Conservation (phyloP, 345 rosid species). For the Ceriops decandra region DNA sequence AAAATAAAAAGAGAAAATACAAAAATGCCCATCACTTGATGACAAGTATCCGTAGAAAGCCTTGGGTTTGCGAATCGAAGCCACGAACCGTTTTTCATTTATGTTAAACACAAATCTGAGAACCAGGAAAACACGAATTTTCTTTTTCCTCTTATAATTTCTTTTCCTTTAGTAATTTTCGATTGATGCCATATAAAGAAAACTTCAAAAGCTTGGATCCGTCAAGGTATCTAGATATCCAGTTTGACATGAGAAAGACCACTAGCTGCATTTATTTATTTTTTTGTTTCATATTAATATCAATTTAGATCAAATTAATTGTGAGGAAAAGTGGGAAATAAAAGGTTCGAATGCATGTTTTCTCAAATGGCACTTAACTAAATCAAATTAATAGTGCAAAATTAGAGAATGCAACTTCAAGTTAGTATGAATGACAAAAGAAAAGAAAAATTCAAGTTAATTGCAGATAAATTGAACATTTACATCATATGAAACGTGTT, state of each 20-base stretch:
- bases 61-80: neutral
- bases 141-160: constrained; percentile 1
- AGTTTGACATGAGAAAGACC: constrained; percentile 2
- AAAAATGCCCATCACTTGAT: too few species aligned
- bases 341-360: too few species aligned
- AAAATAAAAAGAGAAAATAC: neutral
- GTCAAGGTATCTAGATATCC: constrained; percentile 2
- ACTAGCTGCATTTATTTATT: too few species aligned
- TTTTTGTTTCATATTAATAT: too few species aligned
- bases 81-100: constrained; percentile 1
- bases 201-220: constrained; percentile 12
- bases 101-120: neutral
- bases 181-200: constrained; percentile 7
- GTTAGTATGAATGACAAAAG: neutral
- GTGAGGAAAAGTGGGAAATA: too few species aligned
- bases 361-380: too few species aligned
- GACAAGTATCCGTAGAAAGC: too few species aligned
- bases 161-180: neutral
- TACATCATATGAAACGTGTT: too few species aligned
- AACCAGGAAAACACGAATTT: neutral
- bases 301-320: too few species aligned
- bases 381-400: too few species aligned
- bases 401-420: too few species aligned
- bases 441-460: neutral
- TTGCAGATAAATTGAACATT: too few species aligned